These are phyloP conservation scores for Mentha longifolia DNA, from an alignment of 257 asterid genomes.

Conservation along the genomic window DNA sequence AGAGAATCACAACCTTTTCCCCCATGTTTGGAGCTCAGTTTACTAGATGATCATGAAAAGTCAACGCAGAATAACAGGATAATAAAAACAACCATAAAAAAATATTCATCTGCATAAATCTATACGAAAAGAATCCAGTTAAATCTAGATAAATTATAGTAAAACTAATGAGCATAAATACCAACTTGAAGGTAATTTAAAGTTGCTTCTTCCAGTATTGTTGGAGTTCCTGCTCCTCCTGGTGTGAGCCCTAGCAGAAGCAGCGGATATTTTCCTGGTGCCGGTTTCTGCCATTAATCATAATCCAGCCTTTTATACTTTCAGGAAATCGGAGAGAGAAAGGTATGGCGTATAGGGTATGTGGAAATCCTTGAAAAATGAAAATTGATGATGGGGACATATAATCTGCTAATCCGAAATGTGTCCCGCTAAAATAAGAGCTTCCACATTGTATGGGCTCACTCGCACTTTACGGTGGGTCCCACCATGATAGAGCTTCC, in stretches of 20 bases:
- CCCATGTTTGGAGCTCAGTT: too few relatives aligned
- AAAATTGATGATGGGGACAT: neutral
- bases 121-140: neutral
- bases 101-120: too few relatives aligned
- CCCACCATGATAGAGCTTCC: too few relatives aligned
- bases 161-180: slow-evolving; percentile 1
- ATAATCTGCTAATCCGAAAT: neutral
- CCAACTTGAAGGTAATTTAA: slow-evolving; percentile 42
- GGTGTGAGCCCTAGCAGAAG: slow-evolving; percentile 53
- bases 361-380: neutral
- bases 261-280: slow-evolving; percentile 46
- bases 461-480: too few relatives aligned
- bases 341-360: too few relatives aligned
- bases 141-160: neutral
- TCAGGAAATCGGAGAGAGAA: neutral
- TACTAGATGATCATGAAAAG: too few relatives aligned
- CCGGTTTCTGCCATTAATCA: slow-evolving; percentile 33
- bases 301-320: neutral
- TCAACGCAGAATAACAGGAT: neutral
- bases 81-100: too few relatives aligned
- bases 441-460: too few relatives aligned
- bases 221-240: slow-evolving; percentile 36
- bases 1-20: neutral
- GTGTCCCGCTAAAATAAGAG: neutral
- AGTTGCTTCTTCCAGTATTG: slow-evolving; percentile 20